A percentile compares a stretch with the other conserved stretches of the same genome.
Evolutionary conservation across 2,329 filamentous ascomycete species (phyloP).

Genomic region (Lecanicillium sp.): DNA sequence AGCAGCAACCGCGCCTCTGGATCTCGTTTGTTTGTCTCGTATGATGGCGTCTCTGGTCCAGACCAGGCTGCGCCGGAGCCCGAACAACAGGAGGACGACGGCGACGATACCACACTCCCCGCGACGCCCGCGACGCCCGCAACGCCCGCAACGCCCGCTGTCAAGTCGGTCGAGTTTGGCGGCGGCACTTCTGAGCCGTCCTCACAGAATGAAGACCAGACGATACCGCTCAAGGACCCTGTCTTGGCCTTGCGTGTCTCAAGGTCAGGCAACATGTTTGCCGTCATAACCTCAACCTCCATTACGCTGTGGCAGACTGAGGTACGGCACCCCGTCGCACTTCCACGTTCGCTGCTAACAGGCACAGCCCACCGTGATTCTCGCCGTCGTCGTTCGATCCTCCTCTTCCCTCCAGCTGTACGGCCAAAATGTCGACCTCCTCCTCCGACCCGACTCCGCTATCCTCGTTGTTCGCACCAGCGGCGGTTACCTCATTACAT

Average conservation of each 20-base stretch:
- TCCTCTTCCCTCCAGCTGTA: slow-evolving; percentile 73
- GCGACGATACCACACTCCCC: slow-evolving; percentile 21
- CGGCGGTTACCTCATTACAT: slow-evolving; percentile 85
- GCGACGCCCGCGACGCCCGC: slow-evolving; percentile 40
- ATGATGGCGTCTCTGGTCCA: slow-evolving; percentile 51
- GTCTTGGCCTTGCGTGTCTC: slow-evolving; percentile 73
- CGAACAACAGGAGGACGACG: slow-evolving; percentile 17
- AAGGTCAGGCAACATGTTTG: slow-evolving; percentile 75
- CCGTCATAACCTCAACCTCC: slow-evolving; percentile 76
- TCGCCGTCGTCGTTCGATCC: slow-evolving; percentile 81
- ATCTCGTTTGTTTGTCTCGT: slow-evolving; percentile 46
- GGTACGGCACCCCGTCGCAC: slow-evolving; percentile 42
- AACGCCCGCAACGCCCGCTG: slow-evolving; percentile 51
- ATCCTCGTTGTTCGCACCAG: slow-evolving; percentile 88
- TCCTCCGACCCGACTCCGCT: slow-evolving; percentile 84
- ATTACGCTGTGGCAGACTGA: slow-evolving; percentile 97
- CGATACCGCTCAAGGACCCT: slow-evolving; percentile 49
- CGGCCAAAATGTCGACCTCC: slow-evolving; percentile 75
- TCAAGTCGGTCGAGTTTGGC: slow-evolving; percentile 51
- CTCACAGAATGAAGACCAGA: slow-evolving; percentile 23
- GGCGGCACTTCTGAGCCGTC: slow-evolving; percentile 27
- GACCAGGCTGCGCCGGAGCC: slow-evolving; percentile 25
- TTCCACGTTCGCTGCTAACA: slow-evolving; percentile 13
- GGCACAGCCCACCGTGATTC: slow-evolving; percentile 72
- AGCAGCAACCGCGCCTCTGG: slow-evolving; percentile 56